Conservation (phyloP, 352 stramenopile genomes). For the Phytophthora pseudosyringae region DNA sequence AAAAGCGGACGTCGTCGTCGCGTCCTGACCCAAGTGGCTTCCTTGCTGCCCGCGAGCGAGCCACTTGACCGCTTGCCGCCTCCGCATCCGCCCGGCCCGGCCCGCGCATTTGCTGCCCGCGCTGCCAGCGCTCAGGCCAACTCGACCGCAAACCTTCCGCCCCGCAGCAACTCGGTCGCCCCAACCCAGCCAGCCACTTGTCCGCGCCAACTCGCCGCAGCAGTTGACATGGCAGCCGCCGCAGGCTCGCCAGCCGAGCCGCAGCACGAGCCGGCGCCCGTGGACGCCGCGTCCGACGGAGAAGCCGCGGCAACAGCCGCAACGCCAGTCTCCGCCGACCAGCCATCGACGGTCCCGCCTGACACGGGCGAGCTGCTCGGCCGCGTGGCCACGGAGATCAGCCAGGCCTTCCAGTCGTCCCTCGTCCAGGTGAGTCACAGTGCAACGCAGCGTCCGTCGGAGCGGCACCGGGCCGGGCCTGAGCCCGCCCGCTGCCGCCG, state of each 20-base stretch:
- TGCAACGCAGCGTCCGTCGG: slow-evolving; percentile 1
- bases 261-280: slow-evolving; percentile 34
- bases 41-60: slow-evolving; percentile 26
- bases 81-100: slow-evolving; percentile 24
- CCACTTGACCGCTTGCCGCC: slow-evolving; percentile 32
- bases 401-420: slow-evolving; percentile 46
- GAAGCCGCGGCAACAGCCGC: slow-evolving; percentile 8
- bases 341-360: slow-evolving; percentile 19
- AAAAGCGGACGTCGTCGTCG: slow-evolving; percentile 48
- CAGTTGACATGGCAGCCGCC: slow-evolving; percentile 41
- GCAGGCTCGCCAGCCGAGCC: slow-evolving; percentile 35
- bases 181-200: slow-evolving; percentile 7
- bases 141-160: slow-evolving; percentile 23
- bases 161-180: slow-evolving; percentile 20
- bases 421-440: slow-evolving; percentile 37
- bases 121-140: slow-evolving; percentile 25
- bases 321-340: slow-evolving; percentile 12
- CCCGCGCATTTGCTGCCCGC: slow-evolving; percentile 32
- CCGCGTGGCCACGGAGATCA: slow-evolving; percentile 44
- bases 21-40: slow-evolving; percentile 49
- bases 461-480: neutral
- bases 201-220: slow-evolving; percentile 1
- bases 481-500: neutral
- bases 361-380: slow-evolving; percentile 36
- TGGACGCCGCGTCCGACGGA: slow-evolving; percentile 25